These are phyloP conservation scores for Gnaphalium uliginosum DNA, from an alignment of 129 eudicot genomes.

Conservation along the genomic window DNA sequence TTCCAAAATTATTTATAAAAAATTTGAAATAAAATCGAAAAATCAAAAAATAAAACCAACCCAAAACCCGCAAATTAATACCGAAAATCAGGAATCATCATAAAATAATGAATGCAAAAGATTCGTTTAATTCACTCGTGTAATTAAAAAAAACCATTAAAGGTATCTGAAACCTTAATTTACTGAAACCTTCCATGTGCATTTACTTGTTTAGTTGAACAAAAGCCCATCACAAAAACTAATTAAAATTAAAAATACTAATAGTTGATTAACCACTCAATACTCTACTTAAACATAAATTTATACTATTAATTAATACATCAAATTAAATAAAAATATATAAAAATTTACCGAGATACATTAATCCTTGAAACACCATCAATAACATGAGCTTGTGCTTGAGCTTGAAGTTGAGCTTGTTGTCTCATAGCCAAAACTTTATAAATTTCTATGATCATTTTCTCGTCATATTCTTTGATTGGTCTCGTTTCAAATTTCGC, in stretches of 20 bases:
- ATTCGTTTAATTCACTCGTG: not conserved
- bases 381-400: not conserved
- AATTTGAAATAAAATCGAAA: too few relatives aligned
- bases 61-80: too few relatives aligned
- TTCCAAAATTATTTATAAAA: too few relatives aligned
- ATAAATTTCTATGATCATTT: slow-evolving; percentile 43
- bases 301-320: not conserved
- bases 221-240: not conserved
- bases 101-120: not conserved
- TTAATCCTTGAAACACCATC: not conserved
- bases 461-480: slow-evolving; percentile 46
- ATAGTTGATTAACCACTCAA: slow-evolving; percentile 11
- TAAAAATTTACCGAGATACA: not conserved
- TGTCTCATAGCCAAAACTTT: slow-evolving; percentile 40
- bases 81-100: not conserved
- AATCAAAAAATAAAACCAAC: too few relatives aligned
- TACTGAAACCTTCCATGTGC: slow-evolving; percentile 14
- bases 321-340: not conserved
- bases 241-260: not conserved
- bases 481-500: slow-evolving; percentile 34
- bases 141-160: not conserved
- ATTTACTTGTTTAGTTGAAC: slow-evolving; percentile 12
- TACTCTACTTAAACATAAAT: slow-evolving; percentile 7
- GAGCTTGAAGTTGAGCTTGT: slow-evolving; percentile 22
- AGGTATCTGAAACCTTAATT: not conserved